phyloP scores from a whole-genome alignment of 768 basidiomycete genomes.

The Tephrocybe sp. region DNA sequence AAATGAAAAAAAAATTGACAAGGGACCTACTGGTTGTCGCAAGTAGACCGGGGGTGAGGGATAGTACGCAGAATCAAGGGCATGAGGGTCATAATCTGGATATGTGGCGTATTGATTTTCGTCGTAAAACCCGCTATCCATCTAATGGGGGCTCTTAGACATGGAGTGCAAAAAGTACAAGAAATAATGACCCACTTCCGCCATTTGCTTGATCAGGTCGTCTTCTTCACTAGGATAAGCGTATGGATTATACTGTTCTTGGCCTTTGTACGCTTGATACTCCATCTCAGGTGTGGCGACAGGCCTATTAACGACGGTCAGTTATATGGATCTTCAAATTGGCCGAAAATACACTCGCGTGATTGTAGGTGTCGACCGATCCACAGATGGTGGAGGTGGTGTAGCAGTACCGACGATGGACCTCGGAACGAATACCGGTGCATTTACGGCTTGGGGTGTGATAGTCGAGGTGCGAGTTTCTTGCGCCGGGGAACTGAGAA shows the following conservation, averaged over 20 bases:
- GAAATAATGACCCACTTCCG: constrained; percentile 23
- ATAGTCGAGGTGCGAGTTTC: constrained; percentile 33
- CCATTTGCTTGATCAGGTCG: constrained; percentile 30
- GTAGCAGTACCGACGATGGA: constrained; percentile 26
- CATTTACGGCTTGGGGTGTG: constrained; percentile 72
- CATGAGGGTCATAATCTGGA: constrained; percentile 37
- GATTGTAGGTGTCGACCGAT: constrained; percentile 14
- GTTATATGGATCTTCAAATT: neutral
- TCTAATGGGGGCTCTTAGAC: constrained; percentile 13
- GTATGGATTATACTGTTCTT: constrained; percentile 26
- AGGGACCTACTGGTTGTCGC: constrained; percentile 67
- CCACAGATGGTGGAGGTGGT: constrained; percentile 28
- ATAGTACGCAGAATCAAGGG: constrained; percentile 40
- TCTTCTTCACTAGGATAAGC: constrained; percentile 24
- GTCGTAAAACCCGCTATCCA: constrained; percentile 30
- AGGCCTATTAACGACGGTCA: constrained; percentile 12
- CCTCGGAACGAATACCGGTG: constrained; percentile 85
- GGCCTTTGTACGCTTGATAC: constrained; percentile 18
- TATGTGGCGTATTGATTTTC: constrained; percentile 29
- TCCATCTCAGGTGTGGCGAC: constrained; percentile 20
- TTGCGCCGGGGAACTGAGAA: constrained; percentile 11
- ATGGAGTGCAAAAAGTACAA: neutral
- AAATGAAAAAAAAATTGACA: constrained; percentile 4
- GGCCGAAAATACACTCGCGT: constrained; percentile 18
- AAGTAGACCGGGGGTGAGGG: constrained; percentile 46